A percentile compares a stretch with the other conserved stretches of the same genome.
Evolutionary conservation across 139 green algal genomes (phyloP).

Genomic region (Micromonas pusilla): DNA sequence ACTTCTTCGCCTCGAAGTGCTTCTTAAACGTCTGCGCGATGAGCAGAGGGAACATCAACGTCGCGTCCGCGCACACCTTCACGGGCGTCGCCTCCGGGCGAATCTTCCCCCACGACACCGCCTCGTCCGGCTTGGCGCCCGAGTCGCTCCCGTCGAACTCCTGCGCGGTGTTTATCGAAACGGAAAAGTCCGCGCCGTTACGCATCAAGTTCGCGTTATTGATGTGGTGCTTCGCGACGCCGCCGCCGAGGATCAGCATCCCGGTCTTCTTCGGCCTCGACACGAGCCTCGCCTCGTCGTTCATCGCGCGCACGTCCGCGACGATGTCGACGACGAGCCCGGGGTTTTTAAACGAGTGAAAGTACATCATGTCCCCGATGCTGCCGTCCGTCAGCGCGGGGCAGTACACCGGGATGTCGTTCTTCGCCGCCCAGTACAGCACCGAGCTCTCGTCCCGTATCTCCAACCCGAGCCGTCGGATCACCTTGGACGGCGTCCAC

Average conservation of each 20-base stretch:
- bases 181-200: conserved; percentile 90
- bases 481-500: conserved; percentile 91
- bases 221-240: conserved; percentile 96
- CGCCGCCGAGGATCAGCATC: conserved; percentile 89
- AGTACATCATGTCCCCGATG: conserved; percentile 98
- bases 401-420: conserved; percentile 89
- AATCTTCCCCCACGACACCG: conserved; percentile 97
- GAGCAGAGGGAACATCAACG: conserved; percentile 88
- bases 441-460: conserved; percentile 84
- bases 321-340: conserved; percentile 71
- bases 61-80: conserved; percentile 78
- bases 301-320: conserved; percentile 76
- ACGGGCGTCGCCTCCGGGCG: conserved; percentile 66
- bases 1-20: conserved; percentile 17
- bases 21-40: conserved; percentile 90
- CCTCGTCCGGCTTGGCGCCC: conserved; percentile 86
- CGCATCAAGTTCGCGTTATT: conserved; percentile 98
- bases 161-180: conserved; percentile 45
- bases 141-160: conserved; percentile 94
- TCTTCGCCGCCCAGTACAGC: conserved; percentile 79
- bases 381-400: conserved; percentile 89
- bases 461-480: conserved; percentile 70
- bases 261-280: conserved; percentile 44
- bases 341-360: conserved; percentile 84
- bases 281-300: conserved; percentile 65